Conservation (phyloP, 805 yeast species). For the Metschnikowia baotianmanensis region DNA sequence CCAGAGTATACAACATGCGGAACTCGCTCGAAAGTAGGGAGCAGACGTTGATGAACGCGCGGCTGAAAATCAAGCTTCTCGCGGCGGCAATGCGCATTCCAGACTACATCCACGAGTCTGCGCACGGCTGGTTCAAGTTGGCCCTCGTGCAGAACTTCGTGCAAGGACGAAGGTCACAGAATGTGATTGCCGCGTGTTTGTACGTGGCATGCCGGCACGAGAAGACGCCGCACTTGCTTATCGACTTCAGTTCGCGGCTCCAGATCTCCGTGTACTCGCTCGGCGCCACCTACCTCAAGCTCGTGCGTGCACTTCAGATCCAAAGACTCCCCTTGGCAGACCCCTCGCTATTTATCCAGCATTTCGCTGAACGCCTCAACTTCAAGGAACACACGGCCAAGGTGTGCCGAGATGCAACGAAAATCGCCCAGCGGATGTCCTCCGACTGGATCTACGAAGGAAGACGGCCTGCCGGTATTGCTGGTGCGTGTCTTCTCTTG, state of each 20-base stretch:
- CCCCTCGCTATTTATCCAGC: conserved; percentile 90
- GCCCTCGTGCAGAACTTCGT: conserved; percentile 89
- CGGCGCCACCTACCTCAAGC: conserved; percentile 92
- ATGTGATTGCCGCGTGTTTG: conserved; percentile 91
- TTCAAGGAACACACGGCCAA: conserved; percentile 71
- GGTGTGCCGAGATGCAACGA: conserved; percentile 84
- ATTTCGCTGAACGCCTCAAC: conserved; percentile 84
- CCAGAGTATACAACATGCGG: conserved; percentile 68
- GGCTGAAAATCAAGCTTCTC: conserved; percentile 70
- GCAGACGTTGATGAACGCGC: conserved; percentile 84
- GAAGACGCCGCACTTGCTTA: conserved; percentile 90
- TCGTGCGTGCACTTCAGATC: conserved; percentile 84
- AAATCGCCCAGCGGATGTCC: conserved; percentile 86
- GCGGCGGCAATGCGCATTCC: conserved; percentile 79
- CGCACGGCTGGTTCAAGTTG: conserved; percentile 82
- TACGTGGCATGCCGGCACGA: conserved; percentile 93
- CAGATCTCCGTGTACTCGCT: conserved; percentile 91
- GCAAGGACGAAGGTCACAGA: conserved; percentile 95
- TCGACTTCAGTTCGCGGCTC: conserved; percentile 87
- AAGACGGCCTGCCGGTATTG: conserved; percentile 96
- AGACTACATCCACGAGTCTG: conserved; percentile 81
- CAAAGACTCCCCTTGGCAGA: conserved; percentile 83
- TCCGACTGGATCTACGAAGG: conserved; percentile 97
- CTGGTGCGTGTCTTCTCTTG: conserved; percentile 90
- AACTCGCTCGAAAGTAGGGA: conserved; percentile 82